Conservation (phyloP, 352 stramenopile species). For the Phytophthora sp. region DNA sequence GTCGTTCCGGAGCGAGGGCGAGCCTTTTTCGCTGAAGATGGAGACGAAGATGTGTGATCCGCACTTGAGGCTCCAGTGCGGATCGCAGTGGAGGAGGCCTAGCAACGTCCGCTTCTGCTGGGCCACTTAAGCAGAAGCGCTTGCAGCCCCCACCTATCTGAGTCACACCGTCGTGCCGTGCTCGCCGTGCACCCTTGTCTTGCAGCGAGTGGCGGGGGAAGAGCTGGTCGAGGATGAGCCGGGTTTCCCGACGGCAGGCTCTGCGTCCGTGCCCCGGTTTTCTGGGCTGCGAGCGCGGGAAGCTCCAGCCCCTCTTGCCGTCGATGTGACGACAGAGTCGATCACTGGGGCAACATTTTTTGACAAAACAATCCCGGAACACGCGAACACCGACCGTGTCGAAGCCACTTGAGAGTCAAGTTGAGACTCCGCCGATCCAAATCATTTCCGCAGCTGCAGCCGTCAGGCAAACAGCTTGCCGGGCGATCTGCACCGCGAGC, state of each 20-base stretch:
- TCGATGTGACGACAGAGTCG: slow-evolving; percentile 26
- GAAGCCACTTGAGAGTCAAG: slow-evolving; percentile 15
- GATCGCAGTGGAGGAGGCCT: too few species aligned
- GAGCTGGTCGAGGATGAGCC: slow-evolving; percentile 15
- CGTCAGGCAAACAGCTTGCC: slow-evolving; percentile 5
- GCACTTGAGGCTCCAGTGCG: too few species aligned
- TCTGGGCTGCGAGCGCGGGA: slow-evolving; percentile 7
- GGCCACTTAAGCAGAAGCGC: too few species aligned
- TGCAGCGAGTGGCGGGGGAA: background rate
- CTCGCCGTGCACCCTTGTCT: too few species aligned
- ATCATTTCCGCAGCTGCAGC: slow-evolving; percentile 35
- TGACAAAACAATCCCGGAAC: slow-evolving; percentile 31
- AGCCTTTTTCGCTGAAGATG: too few species aligned
- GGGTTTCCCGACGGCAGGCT: slow-evolving; percentile 16
- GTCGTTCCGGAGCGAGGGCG: too few species aligned
- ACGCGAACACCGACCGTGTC: slow-evolving; percentile 20
- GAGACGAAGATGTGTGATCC: too few species aligned
- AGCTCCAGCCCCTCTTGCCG: slow-evolving; percentile 2
- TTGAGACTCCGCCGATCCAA: slow-evolving; percentile 20
- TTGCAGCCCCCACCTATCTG: too few species aligned
- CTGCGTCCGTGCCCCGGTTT: slow-evolving; percentile 7
- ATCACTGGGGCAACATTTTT: slow-evolving; percentile 27
- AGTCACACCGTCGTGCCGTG: too few species aligned
- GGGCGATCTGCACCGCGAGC: slow-evolving; percentile 18
- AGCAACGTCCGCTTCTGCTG: too few species aligned